phyloP scores from a whole-genome alignment of 139 green algal species.

The Chlorella sorokiniana region DNA sequence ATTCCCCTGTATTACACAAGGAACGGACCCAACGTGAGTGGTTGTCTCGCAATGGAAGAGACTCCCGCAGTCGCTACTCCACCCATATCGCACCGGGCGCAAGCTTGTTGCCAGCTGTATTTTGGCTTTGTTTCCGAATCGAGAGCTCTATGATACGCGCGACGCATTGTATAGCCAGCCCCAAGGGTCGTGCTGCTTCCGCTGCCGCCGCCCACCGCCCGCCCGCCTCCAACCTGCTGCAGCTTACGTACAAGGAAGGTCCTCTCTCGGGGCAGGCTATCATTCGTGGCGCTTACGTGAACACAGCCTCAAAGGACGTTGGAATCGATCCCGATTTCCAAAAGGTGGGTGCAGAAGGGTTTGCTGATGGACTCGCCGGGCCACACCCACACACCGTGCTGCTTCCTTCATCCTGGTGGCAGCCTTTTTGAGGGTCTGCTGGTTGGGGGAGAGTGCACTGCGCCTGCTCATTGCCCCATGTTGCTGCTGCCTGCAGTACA shows the following conservation, averaged over 20 bases:
- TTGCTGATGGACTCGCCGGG: too few relatives aligned
- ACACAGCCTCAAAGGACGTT: slow-evolving; percentile 66
- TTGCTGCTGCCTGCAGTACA: neutral
- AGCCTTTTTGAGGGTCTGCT: too few relatives aligned
- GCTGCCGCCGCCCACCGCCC: too few relatives aligned
- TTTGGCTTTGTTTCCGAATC: too few relatives aligned
- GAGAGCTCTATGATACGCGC: too few relatives aligned
- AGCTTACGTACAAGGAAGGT: slow-evolving; percentile 4
- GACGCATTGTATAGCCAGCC: neutral
- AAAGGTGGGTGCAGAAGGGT: neutral
- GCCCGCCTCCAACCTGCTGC: neutral
- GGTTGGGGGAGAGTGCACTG: neutral
- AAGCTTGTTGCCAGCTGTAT: too few relatives aligned
- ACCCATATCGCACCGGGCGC: too few relatives aligned
- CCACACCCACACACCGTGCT: too few relatives aligned
- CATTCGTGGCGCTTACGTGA: slow-evolving; percentile 70
- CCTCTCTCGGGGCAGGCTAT: slow-evolving; percentile 27
- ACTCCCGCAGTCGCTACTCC: too few relatives aligned
- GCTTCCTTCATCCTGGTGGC: too few relatives aligned
- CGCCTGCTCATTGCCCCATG: neutral
- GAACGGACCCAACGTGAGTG: slow-evolving; percentile 9
- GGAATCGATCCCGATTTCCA: slow-evolving; percentile 50
- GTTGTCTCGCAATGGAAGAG: neutral
- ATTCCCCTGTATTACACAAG: slow-evolving; percentile 35
- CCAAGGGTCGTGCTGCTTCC: neutral